Conservation (phyloP, 2,329 filamentous ascomycete genomes). For the Pseudocercospora macadamiae region DNA sequence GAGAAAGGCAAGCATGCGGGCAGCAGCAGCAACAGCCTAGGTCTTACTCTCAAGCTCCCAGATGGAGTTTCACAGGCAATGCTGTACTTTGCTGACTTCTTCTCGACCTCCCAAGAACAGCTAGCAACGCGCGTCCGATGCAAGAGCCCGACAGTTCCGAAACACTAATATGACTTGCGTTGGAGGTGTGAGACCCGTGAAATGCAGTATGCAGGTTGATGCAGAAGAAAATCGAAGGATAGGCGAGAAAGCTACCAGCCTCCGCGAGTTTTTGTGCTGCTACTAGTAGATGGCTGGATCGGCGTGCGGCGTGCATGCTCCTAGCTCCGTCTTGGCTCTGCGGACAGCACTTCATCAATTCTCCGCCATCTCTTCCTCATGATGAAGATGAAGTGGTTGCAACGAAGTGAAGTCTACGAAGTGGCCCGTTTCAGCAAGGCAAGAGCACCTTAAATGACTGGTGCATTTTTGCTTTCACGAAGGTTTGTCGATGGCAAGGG, state of each 20-base stretch:
- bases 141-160: slow-evolving; percentile 6
- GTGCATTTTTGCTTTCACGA: not conserved
- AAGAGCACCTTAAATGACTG: slow-evolving; percentile 1
- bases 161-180: slow-evolving; percentile 18
- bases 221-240: slow-evolving; percentile 12
- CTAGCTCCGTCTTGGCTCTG: slow-evolving; percentile 12
- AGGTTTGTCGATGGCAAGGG: not conserved
- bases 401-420: not conserved
- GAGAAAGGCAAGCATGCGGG: slow-evolving; percentile 9
- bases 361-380: not conserved
- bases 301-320: slow-evolving; percentile 3
- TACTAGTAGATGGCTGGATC: slow-evolving; percentile 8
- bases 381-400: not conserved
- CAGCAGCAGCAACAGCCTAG: not conserved
- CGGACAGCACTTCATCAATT: not conserved
- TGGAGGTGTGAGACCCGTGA: not conserved
- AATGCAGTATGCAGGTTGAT: slow-evolving; percentile 12
- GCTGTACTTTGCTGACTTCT: no score
- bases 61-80: no score
- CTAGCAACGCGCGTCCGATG: slow-evolving; percentile 14
- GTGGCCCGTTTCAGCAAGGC: not conserved
- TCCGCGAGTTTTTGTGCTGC: not conserved
- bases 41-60: not conserved
- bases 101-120: slow-evolving; percentile 5
- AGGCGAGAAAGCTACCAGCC: slow-evolving; percentile 3